Conservation (phyloP, 768 basidiomycete genomes). For the Phylloporus sp. region DNA sequence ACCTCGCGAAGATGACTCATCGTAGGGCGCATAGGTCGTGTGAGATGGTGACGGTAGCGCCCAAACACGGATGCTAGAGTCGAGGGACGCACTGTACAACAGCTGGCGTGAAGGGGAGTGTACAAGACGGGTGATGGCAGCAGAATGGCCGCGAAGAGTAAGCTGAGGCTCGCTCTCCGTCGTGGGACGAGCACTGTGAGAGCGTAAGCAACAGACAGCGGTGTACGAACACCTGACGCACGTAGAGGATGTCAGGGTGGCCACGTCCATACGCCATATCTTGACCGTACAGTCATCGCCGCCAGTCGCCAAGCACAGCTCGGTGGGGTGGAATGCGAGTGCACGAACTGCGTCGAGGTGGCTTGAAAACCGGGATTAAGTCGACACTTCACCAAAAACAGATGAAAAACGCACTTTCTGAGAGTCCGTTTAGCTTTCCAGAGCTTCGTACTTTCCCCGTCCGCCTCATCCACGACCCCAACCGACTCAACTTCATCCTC, state of each 20-base stretch:
- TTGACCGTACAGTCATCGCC: conserved; percentile 96
- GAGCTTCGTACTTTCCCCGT: conserved; percentile 63
- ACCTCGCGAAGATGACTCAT: conserved; percentile 69
- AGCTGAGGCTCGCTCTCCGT: conserved; percentile 91
- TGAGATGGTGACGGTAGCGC: conserved; percentile 67
- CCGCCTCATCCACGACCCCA: conserved; percentile 55
- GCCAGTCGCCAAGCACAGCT: conserved; percentile 83
- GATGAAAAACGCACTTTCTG: conserved; percentile 64
- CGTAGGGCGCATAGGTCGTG: conserved; percentile 90
- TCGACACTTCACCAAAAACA: not conserved
- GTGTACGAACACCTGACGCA: conserved; percentile 39
- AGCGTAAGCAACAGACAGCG: not conserved
- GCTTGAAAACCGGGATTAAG: conserved; percentile 36
- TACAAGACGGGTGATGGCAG: conserved; percentile 81
- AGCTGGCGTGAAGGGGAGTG: conserved; percentile 71
- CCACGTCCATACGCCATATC: conserved; percentile 86
- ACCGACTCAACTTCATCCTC: conserved; percentile 56
- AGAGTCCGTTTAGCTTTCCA: conserved; percentile 88
- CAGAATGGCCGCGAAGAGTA: conserved; percentile 90
- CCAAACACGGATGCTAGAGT: conserved; percentile 93
- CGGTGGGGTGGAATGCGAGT: conserved; percentile 83
- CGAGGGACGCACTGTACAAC: conserved; percentile 88
- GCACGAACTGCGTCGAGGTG: conserved; percentile 93
- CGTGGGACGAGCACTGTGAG: conserved; percentile 54
- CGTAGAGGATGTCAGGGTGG: conserved; percentile 69